These are phyloP conservation scores for Curvularia sp. DNA, from an alignment of 2,329 filamentous ascomycete species.

Conservation along the genomic window DNA sequence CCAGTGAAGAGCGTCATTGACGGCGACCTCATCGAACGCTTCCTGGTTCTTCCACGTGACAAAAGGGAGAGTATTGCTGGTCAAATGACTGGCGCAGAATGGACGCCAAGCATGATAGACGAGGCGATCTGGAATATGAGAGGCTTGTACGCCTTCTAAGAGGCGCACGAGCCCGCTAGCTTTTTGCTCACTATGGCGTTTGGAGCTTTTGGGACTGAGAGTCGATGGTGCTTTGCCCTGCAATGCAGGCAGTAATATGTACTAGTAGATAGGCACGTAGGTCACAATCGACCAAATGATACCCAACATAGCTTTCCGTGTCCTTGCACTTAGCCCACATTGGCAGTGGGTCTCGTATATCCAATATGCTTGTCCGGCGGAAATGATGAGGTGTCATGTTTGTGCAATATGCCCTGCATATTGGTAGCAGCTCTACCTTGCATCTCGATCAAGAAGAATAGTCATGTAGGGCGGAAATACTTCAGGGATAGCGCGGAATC, in stretches of 20 bases:
- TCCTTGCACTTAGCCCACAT: not conserved
- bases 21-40: constrained; percentile 94
- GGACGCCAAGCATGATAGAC: constrained; percentile 83
- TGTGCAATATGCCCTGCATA: not conserved
- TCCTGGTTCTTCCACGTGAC: constrained; percentile 80
- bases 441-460: not conserved
- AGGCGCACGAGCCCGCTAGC: not conserved
- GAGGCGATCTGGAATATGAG: constrained; percentile 73
- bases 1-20: constrained; percentile 97
- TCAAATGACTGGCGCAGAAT: constrained; percentile 80
- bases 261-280: constrained; percentile 18
- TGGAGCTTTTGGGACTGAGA: constrained; percentile 10
- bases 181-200: constrained; percentile 8
- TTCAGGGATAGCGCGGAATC: not conserved
- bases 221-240: constrained; percentile 1
- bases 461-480: not conserved
- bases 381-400: not conserved
- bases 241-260: constrained; percentile 11
- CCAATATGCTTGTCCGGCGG: not conserved
- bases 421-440: not conserved
- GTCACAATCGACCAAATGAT: constrained; percentile 20
- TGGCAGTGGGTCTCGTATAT: not conserved
- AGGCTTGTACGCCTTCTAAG: constrained; percentile 44
- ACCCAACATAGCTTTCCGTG: constrained; percentile 7
- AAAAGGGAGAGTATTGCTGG: constrained; percentile 95